These are phyloP conservation scores for Uromyces viciae-fabae DNA, from an alignment of 1,284 basidiomycete genomes.

Conservation along the genomic window DNA sequence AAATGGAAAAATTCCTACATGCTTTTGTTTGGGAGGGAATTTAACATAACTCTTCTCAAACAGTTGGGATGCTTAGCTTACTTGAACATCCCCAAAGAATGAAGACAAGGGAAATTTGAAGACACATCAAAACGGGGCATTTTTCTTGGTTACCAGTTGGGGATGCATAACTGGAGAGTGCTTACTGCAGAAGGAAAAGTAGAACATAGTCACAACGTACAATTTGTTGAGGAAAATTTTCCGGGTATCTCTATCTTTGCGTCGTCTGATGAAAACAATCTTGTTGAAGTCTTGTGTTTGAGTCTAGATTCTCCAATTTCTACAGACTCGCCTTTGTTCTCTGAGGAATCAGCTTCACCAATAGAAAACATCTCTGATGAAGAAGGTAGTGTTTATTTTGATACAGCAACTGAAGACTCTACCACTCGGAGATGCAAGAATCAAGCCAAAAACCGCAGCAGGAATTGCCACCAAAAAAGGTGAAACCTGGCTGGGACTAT, in stretches of 20 bases:
- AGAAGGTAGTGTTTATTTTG: too few relatives aligned
- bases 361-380: too few relatives aligned
- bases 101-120: constrained; percentile 5
- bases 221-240: neutral
- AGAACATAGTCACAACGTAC: neutral
- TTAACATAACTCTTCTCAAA: neutral
- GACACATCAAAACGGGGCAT: neutral
- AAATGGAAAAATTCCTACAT: neutral
- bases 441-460: too few relatives aligned
- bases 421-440: too few relatives aligned
- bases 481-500: too few relatives aligned
- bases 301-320: too few relatives aligned
- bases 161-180: neutral
- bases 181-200: neutral
- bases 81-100: neutral
- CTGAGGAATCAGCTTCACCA: too few relatives aligned
- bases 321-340: too few relatives aligned
- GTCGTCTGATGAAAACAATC: too few relatives aligned
- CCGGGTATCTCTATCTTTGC: constrained; percentile 13
- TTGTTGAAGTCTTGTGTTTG: too few relatives aligned
- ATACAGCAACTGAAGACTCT: too few relatives aligned
- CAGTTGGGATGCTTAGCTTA: constrained; percentile 12
- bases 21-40: neutral
- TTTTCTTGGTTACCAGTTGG: constrained; percentile 5
- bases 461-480: too few relatives aligned